Percentiles rank a stretch among this genome's conserved stretches.
These are phyloP conservation scores for Gynostemma pentaphyllum DNA, from an alignment of 306 rosid species.

Conservation along the genomic window DNA sequence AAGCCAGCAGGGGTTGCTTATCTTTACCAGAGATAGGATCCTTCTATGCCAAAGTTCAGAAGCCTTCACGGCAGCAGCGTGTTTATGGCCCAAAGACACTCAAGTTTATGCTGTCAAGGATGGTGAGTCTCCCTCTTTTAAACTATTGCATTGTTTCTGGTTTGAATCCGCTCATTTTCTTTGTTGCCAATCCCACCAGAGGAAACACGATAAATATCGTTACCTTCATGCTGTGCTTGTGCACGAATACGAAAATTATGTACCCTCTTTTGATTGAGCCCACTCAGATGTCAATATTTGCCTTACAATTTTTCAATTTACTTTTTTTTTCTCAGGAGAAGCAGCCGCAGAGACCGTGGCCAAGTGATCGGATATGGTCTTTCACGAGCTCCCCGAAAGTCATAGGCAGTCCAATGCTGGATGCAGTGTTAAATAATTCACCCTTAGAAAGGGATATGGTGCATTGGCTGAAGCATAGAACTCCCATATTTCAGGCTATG, in stretches of 20 bases:
- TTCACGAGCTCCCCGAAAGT: slow-evolving; percentile 56
- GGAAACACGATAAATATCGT: too few species aligned
- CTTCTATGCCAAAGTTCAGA: slow-evolving; percentile 77
- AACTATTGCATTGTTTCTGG: background rate
- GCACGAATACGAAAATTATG: too few species aligned
- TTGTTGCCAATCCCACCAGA: too few species aligned
- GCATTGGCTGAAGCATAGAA: slow-evolving; percentile 92
- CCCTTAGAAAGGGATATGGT: slow-evolving; percentile 78
- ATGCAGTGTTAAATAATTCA: slow-evolving; percentile 46
- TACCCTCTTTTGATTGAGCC: background rate
- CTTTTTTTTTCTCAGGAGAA: slow-evolving; percentile 43
- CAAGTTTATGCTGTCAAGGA: slow-evolving; percentile 78
- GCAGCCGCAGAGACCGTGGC: slow-evolving; percentile 89
- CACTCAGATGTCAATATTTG: background rate
- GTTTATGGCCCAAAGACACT: slow-evolving; percentile 90
- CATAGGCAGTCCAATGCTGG: slow-evolving; percentile 94
- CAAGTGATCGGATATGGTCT: slow-evolving; percentile 88
- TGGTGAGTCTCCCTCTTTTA: slow-evolving; percentile 41
- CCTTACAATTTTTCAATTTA: background rate
- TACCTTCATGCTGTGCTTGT: too few species aligned
- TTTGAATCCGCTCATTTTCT: background rate
- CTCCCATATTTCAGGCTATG: slow-evolving; percentile 61
- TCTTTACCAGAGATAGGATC: slow-evolving; percentile 79
- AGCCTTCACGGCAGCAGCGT: slow-evolving; percentile 68
- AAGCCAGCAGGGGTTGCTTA: slow-evolving; percentile 79